These are phyloP conservation scores for Purshia tridentata DNA, from an alignment of 306 rosid species.

Conservation along the genomic window DNA sequence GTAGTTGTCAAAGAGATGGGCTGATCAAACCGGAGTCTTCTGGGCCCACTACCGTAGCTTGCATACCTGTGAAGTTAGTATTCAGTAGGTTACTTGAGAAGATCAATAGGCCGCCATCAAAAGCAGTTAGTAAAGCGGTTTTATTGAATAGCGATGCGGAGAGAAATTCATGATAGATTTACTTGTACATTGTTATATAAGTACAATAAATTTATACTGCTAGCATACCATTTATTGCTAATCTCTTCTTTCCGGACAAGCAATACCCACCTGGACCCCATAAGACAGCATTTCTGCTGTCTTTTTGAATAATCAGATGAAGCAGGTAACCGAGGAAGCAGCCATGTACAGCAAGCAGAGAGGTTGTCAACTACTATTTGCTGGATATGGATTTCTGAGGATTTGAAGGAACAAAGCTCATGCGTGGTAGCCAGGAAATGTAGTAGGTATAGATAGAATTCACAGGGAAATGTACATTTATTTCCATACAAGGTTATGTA, in stretches of 20 bases:
- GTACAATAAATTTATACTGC: constrained; percentile 49
- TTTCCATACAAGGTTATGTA: constrained; percentile 8
- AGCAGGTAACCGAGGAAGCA: constrained; percentile 25
- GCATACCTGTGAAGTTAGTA: constrained; percentile 93
- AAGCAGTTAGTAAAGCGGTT: constrained; percentile 52
- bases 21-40: constrained; percentile 68
- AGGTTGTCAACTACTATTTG: constrained; percentile 20
- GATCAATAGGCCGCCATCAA: constrained; percentile 93
- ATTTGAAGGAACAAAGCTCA: constrained; percentile 4
- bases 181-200: constrained; percentile 71
- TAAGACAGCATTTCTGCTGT: constrained; percentile 7
- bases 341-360: constrained; percentile 21
- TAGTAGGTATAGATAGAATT: constrained; percentile 14
- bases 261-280: not conserved
- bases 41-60: constrained; percentile 80
- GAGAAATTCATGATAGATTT: constrained; percentile 58
- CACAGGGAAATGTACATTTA: constrained; percentile 23
- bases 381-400: constrained; percentile 15
- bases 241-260: constrained; percentile 14
- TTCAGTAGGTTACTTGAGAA: constrained; percentile 98
- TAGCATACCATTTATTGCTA: constrained; percentile 21
- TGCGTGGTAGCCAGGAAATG: constrained; percentile 8
- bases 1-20: constrained; percentile 55
- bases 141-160: constrained; percentile 58
- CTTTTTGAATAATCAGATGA: constrained; percentile 23